Evolutionary conservation across 2,329 filamentous ascomycete species (phyloP), one percentile per base, ranked within the genome.

Genomic region (Xenoacremonium recifei): DNA sequence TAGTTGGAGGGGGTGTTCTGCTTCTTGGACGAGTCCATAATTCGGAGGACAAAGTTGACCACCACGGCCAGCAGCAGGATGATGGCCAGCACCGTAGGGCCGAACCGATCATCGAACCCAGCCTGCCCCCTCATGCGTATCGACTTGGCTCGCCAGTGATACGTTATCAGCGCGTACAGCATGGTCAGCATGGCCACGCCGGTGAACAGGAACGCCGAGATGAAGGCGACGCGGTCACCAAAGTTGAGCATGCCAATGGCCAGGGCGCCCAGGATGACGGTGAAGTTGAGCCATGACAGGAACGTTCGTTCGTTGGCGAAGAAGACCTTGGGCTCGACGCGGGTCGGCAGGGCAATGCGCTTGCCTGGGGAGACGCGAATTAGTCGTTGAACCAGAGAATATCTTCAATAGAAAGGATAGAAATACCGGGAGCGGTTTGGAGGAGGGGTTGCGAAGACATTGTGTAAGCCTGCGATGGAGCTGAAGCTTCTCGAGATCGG

Each of bases 221-320:
- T 96, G 65, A 93, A 93, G 58, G 92, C 92, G 42, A 95, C 83
- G 51, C 84, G 84, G 70, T 99, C 93, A 64, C 93, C 93, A 60
- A 99, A 99, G 76, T 99, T 99, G 61, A 99, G 84, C 64, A 99
- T 90, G 57, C 93, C 93, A 57, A 99, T 89, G 54, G 93, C 92
- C 37, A 99, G 84, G 51, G 93, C 93, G 62, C 93, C 93, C 48
- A 99, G 87, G 69, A 99, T 92, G 63, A 99, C 91, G 67, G 91
- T 96, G 77, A 97, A 97, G 80, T 99, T 99, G 63, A 99, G 88
- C 93, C 93, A 99, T 70, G 90, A 96, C 62, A 99, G 84, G 68
- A 99, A 99, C 50, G 93, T 99, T 51, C 93, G 89, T 74, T 99
- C 93, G 77, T 99, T 99, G 72, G 93, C 93, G 77, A 99, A 99